These are phyloP conservation scores for Schwanniomyces yamadae DNA, from an alignment of 805 yeast genomes.

Conservation along the genomic window DNA sequence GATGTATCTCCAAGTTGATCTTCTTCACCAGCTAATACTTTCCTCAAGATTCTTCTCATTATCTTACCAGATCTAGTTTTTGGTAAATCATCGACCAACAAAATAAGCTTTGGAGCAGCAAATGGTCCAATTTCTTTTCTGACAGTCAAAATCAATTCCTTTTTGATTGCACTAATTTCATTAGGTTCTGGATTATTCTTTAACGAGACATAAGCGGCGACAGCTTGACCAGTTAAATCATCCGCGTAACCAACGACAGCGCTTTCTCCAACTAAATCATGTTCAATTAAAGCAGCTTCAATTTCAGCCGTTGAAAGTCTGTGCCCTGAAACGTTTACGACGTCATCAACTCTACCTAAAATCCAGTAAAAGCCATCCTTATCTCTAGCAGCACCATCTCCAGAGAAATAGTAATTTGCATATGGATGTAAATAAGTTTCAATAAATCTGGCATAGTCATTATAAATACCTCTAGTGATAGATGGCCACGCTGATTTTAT, in stretches of 20 bases:
- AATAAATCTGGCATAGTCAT: slow-evolving; percentile 79
- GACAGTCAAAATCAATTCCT: slow-evolving; percentile 81
- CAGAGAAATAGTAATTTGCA: slow-evolving; percentile 92
- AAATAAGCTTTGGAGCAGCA: slow-evolving; percentile 91
- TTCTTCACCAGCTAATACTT: slow-evolving; percentile 87
- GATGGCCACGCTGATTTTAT: slow-evolving; percentile 94
- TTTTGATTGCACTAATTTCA: slow-evolving; percentile 58
- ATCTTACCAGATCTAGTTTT: slow-evolving; percentile 98
- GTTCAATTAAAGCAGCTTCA: slow-evolving; percentile 85
- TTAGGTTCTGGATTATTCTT: slow-evolving; percentile 50
- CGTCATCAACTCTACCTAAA: slow-evolving; percentile 97
- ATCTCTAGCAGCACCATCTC: slow-evolving; percentile 98
- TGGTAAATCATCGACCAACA: slow-evolving; percentile 88
- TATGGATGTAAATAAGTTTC: slow-evolving; percentile 94
- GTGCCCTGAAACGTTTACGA: slow-evolving; percentile 96
- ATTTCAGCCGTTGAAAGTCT: slow-evolving; percentile 98
- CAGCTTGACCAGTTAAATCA: slow-evolving; percentile 97
- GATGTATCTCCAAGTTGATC: slow-evolving; percentile 91
- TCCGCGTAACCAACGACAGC: slow-evolving; percentile 97
- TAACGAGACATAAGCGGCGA: slow-evolving; percentile 88
- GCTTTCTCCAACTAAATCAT: slow-evolving; percentile 79
- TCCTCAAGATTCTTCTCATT: slow-evolving; percentile 96
- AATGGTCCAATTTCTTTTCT: slow-evolving; percentile 91
- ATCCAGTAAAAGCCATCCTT: slow-evolving; percentile 97
- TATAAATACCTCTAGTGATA: slow-evolving; percentile 95